These are phyloP conservation scores for Rubroboletus pulcherrimus DNA, from an alignment of 768 basidiomycete genomes.

Conservation along the genomic window DNA sequence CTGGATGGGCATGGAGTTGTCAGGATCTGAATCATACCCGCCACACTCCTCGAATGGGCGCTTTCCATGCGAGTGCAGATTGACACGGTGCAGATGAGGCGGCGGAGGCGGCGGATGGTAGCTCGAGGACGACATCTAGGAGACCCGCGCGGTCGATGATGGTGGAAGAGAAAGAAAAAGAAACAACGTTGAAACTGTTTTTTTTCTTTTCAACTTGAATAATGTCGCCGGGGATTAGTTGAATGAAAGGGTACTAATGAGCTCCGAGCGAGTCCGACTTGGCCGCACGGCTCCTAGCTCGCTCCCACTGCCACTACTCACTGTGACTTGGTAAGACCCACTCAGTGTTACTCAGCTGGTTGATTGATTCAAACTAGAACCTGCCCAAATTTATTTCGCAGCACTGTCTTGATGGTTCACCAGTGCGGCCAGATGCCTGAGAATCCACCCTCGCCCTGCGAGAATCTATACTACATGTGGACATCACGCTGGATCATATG, in stretches of 20 bases:
- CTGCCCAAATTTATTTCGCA: not conserved
- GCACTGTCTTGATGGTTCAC: not conserved
- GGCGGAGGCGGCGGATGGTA: slow-evolving; percentile 24
- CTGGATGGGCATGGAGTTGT: slow-evolving; percentile 25
- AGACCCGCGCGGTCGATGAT: slow-evolving; percentile 16
- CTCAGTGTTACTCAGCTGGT: not conserved
- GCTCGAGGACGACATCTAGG: slow-evolving; percentile 22
- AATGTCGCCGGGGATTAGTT: not conserved
- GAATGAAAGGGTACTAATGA: not conserved
- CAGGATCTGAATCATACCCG: slow-evolving; percentile 32
- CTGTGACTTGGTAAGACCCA: not conserved
- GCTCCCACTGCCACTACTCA: slow-evolving; percentile 10
- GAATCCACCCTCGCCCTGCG: not conserved
- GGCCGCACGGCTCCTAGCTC: slow-evolving; percentile 11
- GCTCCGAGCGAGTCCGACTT: not conserved
- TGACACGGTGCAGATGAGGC: slow-evolving; percentile 24
- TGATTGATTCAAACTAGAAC: not conserved
- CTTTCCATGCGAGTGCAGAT: slow-evolving; percentile 27
- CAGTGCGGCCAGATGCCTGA: not conserved
- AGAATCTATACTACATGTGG: slow-evolving; percentile 12
- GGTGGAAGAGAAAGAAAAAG: slow-evolving; percentile 10
- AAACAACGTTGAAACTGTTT: not conserved
- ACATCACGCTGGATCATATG: not conserved
- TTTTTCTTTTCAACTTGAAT: slow-evolving; percentile 9
- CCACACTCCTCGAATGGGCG: slow-evolving; percentile 33